These are phyloP conservation scores for Rhododendron molle DNA, from an alignment of 148 eudicot genomes.

Conservation along the genomic window DNA sequence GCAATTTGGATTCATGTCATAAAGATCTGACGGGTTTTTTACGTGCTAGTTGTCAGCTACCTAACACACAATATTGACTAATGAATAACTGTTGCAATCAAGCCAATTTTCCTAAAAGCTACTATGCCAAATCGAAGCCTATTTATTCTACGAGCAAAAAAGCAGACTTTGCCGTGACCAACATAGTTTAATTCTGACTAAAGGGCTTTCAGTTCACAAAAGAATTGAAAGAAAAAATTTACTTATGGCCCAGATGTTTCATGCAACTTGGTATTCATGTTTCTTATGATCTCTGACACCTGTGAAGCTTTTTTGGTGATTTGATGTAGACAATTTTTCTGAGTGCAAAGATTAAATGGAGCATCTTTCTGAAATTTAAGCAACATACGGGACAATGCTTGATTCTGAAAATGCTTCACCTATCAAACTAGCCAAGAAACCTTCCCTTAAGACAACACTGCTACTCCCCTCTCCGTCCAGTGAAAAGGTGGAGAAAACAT, in stretches of 20 bases:
- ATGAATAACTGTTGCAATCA: neutral
- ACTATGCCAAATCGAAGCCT: neutral
- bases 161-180: neutral
- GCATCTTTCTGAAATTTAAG: neutral
- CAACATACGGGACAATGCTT: neutral
- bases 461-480: neutral
- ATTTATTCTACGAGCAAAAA: neutral
- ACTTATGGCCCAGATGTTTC: neutral
- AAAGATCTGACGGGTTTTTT: too few species aligned
- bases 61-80: too few species aligned
- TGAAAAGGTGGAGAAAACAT: neutral
- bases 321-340: neutral
- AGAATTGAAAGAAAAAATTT: neutral
- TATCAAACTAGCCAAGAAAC: too few species aligned
- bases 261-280: neutral
- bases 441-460: too few species aligned
- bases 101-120: neutral
- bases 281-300: neutral
- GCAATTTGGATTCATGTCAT: too few species aligned
- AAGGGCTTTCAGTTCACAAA: neutral
- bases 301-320: neutral
- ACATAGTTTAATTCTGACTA: neutral
- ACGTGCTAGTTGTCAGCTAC: too few species aligned
- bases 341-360: neutral
- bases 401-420: neutral